Percentiles rank a stretch among this genome's conserved stretches.
phyloP scores from a whole-genome alignment of 2,329 filamentous ascomycete genomes.

The Monilinia polystroma region DNA sequence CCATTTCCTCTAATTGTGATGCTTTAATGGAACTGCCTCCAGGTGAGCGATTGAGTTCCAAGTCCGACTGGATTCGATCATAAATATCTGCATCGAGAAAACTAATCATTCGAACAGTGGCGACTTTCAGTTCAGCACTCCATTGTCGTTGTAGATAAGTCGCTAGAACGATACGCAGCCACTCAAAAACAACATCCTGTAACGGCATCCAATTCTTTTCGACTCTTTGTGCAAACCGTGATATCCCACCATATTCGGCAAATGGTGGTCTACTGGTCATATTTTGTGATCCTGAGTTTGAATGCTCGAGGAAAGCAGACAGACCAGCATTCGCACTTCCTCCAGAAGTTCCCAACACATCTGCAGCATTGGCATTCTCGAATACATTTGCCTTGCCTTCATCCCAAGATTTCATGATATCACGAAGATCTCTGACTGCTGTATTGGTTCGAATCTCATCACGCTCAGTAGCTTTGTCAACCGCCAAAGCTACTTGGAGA shows the following conservation, averaged over 20 bases:
- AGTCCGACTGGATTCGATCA: conserved; percentile 47
- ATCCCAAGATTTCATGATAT: conserved; percentile 43
- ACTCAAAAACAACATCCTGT: conserved; percentile 59
- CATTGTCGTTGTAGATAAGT: conserved; percentile 57
- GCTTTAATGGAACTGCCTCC: conserved; percentile 37
- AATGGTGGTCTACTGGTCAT: conserved; percentile 48
- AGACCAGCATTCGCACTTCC: conserved; percentile 46
- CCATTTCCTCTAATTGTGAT: conserved; percentile 49
- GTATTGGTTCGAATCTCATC: conserved; percentile 33
- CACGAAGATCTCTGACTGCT: conserved; percentile 42
- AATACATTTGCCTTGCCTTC: conserved; percentile 42
- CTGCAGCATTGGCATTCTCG: conserved; percentile 37
- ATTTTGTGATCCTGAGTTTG: conserved; percentile 55
- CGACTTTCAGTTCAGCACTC: conserved; percentile 57
- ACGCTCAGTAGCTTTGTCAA: conserved; percentile 26
- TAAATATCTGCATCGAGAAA: conserved; percentile 54
- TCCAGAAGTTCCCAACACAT: conserved; percentile 38
- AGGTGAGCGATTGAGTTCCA: conserved; percentile 36
- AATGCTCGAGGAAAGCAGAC: conserved; percentile 63
- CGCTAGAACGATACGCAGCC: conserved; percentile 50
- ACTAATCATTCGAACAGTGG: conserved; percentile 53
- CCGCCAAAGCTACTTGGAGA: conserved; percentile 33
- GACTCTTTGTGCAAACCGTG: conserved; percentile 51
- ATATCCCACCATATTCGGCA: conserved; percentile 53
- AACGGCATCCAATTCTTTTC: conserved; percentile 53